Evolutionary conservation across 202 grass and related monocot species (phyloP).

Genomic region (Thinopyrum obtusiflorum): DNA sequence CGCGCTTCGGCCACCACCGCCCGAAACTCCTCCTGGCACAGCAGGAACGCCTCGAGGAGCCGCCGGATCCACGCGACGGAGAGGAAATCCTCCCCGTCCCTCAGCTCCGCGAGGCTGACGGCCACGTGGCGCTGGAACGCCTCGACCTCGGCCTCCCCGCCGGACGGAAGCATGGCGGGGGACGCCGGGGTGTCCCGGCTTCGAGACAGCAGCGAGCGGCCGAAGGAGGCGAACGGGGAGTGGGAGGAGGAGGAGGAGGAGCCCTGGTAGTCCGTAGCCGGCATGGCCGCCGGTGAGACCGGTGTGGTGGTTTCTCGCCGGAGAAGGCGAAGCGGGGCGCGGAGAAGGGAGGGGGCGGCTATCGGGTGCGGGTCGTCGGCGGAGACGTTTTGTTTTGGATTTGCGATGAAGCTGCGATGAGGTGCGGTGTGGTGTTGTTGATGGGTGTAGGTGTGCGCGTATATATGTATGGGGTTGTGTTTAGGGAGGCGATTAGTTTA

Average conservation of each 20-base stretch:
- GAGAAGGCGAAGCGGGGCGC: slow-evolving; percentile 7
- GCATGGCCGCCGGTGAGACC: slow-evolving; percentile 54
- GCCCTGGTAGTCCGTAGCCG: slow-evolving; percentile 76
- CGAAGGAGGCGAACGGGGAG: slow-evolving; percentile 62
- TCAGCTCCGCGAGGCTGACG: slow-evolving; percentile 46
- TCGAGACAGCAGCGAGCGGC: slow-evolving; percentile 67
- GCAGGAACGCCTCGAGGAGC: slow-evolving; percentile 72
- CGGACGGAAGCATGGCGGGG: slow-evolving; percentile 6
- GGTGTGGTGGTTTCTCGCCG: background rate
- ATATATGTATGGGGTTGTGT: background rate
- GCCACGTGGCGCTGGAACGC: slow-evolving; percentile 68
- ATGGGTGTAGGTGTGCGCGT: slow-evolving; percentile 4
- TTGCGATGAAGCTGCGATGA: background rate
- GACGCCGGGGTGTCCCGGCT: slow-evolving; percentile 46
- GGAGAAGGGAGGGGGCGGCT: background rate
- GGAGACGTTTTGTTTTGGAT: slow-evolving; percentile 23
- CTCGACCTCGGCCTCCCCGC: slow-evolving; percentile 47
- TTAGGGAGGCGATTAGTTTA: slow-evolving; percentile 23
- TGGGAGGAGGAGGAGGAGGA: slow-evolving; percentile 41
- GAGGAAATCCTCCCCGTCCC: slow-evolving; percentile 37
- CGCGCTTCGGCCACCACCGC: slow-evolving; percentile 40
- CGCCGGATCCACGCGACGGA: slow-evolving; percentile 69
- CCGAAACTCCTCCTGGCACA: slow-evolving; percentile 74
- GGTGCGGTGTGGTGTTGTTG: background rate
- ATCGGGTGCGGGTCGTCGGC: background rate